Conservation (phyloP, 495 filamentous ascomycete genomes). For the Tuber microsphaerosporum region DNA sequence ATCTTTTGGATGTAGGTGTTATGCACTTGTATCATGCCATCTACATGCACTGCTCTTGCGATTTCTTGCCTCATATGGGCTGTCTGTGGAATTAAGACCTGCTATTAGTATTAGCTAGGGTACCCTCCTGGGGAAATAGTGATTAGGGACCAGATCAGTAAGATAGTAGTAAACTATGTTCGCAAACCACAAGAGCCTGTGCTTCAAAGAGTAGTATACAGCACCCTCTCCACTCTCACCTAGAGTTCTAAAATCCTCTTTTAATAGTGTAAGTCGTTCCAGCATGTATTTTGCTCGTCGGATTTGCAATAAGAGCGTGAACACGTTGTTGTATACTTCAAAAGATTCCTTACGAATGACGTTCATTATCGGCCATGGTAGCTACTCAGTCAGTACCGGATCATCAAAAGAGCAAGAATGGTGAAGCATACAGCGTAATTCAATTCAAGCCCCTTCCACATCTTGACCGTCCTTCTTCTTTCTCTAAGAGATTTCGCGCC, state of each 20-base stretch:
- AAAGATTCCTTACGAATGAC: slow-evolving; percentile 61
- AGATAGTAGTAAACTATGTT: slow-evolving; percentile 69
- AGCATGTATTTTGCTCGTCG: slow-evolving; percentile 65
- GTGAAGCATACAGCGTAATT: slow-evolving; percentile 24
- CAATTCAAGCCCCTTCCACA: slow-evolving; percentile 37
- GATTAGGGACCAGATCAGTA: slow-evolving; percentile 50
- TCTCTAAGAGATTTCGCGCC: slow-evolving; percentile 12
- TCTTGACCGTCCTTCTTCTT: slow-evolving; percentile 44
- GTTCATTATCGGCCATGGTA: slow-evolving; percentile 84
- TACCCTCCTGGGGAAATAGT: neutral
- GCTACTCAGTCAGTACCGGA: slow-evolving; percentile 55
- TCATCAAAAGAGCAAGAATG: slow-evolving; percentile 45
- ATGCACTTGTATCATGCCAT: slow-evolving; percentile 71
- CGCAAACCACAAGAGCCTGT: slow-evolving; percentile 72
- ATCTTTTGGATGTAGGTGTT: slow-evolving; percentile 54
- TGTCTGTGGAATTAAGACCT: slow-evolving; percentile 54
- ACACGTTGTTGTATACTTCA: slow-evolving; percentile 59
- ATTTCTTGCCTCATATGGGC: slow-evolving; percentile 51
- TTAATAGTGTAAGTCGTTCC: slow-evolving; percentile 50
- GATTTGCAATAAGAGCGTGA: slow-evolving; percentile 69
- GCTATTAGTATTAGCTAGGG: neutral
- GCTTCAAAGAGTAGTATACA: slow-evolving; percentile 57
- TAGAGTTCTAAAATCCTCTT: slow-evolving; percentile 23
- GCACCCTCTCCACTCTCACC: slow-evolving; percentile 17
- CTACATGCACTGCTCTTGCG: slow-evolving; percentile 60